Evolutionary conservation across 768 basidiomycete species (phyloP), one percentile per base, ranked within the genome.

Genomic region (Myochromella boudieri): DNA sequence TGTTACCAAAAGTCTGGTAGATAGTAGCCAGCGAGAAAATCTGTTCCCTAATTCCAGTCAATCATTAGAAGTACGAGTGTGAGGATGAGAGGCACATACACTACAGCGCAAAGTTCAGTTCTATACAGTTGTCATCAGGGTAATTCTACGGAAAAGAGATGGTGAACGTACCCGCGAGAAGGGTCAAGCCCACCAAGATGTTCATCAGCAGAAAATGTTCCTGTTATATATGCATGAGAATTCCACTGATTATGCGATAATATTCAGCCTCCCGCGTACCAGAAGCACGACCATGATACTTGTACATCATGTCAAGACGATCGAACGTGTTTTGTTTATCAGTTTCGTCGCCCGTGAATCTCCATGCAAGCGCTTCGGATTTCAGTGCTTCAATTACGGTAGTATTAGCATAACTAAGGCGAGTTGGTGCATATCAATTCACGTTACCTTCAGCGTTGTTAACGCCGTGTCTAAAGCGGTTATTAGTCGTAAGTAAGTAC

Each of bases 21-120:
- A 74, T 65, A 1, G 68, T 65, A 1, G 69, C 68, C 7, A 74
- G 55, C 1, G 71, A 72, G 49, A 74, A 72, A 1, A 74, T 72
- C 48, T 72, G 72, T 46, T 74, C 72, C 1, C 70, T 73, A 4
- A 20, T n/a, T 11, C 7, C n/a, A 10, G 41, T 12, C 1, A 25
- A 38, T 1, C 2, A 28, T 6, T 38, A 17, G 14, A 6, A 17
- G 14, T 6, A 28, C 11, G 31, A 26, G 15, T 37, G 4, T 42
- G 7, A 26, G 17, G 31, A 20, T 17, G 20, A 8, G 14, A 22
- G 34, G n/a, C 9, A 53, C 66, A 20, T 49, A 72, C 71, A 71
- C 71, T 2, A 74, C 65, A 27, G 67, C 60, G 38, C 72, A 74
- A n/a, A 70, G 57, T 43, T 72, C 70, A 20, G 46, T 52, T 24